phyloP scores from a whole-genome alignment of 83 land plant genomes.

The Picea abies region DNA sequence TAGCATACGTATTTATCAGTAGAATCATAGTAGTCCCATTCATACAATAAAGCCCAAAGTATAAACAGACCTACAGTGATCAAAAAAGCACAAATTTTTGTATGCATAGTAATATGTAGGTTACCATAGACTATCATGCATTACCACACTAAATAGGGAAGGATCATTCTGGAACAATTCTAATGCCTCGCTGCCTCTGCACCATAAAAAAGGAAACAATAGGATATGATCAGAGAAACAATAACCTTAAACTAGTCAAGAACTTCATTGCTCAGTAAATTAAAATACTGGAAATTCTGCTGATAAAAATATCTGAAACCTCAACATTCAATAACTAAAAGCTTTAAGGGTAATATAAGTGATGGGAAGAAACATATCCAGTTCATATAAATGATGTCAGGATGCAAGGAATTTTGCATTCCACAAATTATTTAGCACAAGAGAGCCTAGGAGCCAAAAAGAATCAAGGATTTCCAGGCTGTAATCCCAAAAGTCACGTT shows the following conservation, averaged over 20 bases:
- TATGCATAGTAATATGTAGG: not conserved
- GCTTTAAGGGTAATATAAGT: not conserved
- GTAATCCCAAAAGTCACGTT: not conserved
- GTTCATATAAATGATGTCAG: not conserved
- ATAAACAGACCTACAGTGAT: not conserved
- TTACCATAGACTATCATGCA: not conserved
- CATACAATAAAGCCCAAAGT: not conserved
- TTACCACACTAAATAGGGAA: constrained; percentile 79
- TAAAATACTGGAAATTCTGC: not conserved
- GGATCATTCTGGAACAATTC: constrained; percentile 74
- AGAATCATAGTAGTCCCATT: not conserved
- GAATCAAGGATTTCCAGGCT: not conserved
- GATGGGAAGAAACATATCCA: not conserved
- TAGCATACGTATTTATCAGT: not conserved
- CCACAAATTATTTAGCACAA: not conserved
- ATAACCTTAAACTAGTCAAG: not conserved
- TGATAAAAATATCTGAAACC: not conserved
- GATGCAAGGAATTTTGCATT: too few relatives aligned
- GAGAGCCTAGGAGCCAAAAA: not conserved
- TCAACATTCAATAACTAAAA: not conserved
- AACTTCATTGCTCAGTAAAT: not conserved
- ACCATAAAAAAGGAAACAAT: constrained; percentile 1
- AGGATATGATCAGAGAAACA: constrained; percentile 12
- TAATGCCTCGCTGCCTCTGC: constrained; percentile 87
- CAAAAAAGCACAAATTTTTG: not conserved